Evolutionary conservation across 2,329 filamentous ascomycete species (phyloP), one percentile per base, ranked within the genome.

Genomic region (Cadophora gregata): DNA sequence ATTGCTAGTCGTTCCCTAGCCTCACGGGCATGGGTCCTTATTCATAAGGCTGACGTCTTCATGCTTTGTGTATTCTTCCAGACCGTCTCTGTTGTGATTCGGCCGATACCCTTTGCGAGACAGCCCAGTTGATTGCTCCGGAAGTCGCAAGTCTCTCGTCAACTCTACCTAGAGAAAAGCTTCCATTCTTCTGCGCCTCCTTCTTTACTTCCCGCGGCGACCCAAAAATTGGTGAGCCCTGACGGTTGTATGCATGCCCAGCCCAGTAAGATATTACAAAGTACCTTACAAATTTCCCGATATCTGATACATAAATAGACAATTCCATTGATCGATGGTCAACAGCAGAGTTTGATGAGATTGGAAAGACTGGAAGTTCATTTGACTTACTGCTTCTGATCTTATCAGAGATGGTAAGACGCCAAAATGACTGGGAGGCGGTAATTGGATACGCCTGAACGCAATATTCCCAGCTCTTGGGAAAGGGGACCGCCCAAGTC

Each of bases 21-120:
- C n/a, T 59, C 29, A 16, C 29, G 3, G 12, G 16, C 31, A 53
- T 59, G 56, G 63, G 48, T 38, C 25, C 24, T 56, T 19, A 68
- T 62, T 68, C 66, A 66, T 64, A 66, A 64, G 68, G 68, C 68
- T 69, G 63, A 60, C 16, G 33, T 21, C 47, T 24, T 47, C 48
- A 25, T 58, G 45, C 56, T 27, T 60, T 29, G 8, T 6, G 25
- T 12, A 5, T 21, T 47, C 42, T 47, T 47, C 42, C 42, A 27
- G 25, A 29, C 25, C 48, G 24, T 51, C 27, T 29, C 51, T 21
- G n/a, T 31, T 9, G 16, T 16, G n/a, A 10, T 29, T 21, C 29
- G 29, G 27, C n/a, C 29, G 51, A 2, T 24, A 16, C 16, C 8
- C 16, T 29, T 21, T 55, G 51, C 51, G n/a, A 55, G 25, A 29